Evolutionary conservation across 495 filamentous ascomycete species (phyloP).

Genomic region (Penicillium bovifimosum): DNA sequence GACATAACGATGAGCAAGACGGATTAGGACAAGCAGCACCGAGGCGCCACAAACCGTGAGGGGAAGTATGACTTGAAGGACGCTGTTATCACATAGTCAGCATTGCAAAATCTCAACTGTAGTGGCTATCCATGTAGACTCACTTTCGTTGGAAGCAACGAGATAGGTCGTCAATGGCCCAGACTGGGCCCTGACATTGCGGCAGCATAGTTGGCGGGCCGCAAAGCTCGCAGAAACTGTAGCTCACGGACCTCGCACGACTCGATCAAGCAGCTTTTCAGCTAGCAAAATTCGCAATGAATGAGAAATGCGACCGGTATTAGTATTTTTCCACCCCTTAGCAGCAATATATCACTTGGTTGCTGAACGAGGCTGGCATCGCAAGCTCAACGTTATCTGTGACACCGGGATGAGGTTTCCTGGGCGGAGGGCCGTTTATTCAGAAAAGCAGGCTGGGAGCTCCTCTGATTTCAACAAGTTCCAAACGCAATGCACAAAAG

Average conservation of each 20-base stretch:
- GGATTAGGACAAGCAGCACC: conserved; percentile 55
- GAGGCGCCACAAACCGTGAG: conserved; percentile 66
- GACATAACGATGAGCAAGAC: conserved; percentile 46
- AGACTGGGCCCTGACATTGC: conserved; percentile 73
- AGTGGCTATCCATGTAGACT: conserved; percentile 10
- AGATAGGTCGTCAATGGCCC: conserved; percentile 84
- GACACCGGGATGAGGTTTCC: conserved; percentile 3
- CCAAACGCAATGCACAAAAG: neutral
- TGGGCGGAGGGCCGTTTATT: conserved; percentile 5
- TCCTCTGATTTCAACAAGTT: neutral
- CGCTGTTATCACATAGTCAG: conserved; percentile 48
- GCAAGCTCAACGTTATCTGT: conserved; percentile 14
- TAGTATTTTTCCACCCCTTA: neutral
- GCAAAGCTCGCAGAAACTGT: conserved; percentile 13
- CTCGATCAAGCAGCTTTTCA: conserved; percentile 3
- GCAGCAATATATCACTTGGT: conserved; percentile 14
- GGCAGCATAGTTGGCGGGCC: conserved; percentile 52
- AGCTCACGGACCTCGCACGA: conserved; percentile 9
- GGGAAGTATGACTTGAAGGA: conserved; percentile 79
- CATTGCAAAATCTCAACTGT: conserved; percentile 1
- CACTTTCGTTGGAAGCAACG: conserved; percentile 85
- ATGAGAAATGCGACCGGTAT: conserved; percentile 6
- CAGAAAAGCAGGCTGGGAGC: neutral
- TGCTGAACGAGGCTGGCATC: conserved; percentile 27
- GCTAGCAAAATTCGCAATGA: neutral